Conservation (phyloP, 805 yeast genomes). For the Hanseniaspora clermontiae region DNA sequence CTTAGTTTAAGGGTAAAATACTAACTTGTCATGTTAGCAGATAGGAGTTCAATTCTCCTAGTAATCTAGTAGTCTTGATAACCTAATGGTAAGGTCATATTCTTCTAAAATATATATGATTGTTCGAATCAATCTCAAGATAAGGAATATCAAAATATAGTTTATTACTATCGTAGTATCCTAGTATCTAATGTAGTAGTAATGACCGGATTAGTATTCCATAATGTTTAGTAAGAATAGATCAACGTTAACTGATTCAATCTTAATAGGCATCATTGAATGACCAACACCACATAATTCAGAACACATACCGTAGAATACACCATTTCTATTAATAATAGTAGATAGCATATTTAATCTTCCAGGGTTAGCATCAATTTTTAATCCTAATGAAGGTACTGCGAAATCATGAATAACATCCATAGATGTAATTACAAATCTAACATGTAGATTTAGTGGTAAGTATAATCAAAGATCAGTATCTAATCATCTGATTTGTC, state of each 20-base stretch:
- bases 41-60: not conserved
- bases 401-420: slow-evolving; percentile 22
- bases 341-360: slow-evolving; percentile 21
- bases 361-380: slow-evolving; percentile 23
- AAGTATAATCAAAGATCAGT: slow-evolving; percentile 19
- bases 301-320: slow-evolving; percentile 22
- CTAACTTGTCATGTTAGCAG: slow-evolving; percentile 4
- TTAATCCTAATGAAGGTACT: slow-evolving; percentile 21
- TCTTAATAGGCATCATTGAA: slow-evolving; percentile 21
- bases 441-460: slow-evolving; percentile 20
- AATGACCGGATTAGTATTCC: not conserved
- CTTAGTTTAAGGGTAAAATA: not conserved
- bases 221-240: not conserved
- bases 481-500: slow-evolving; percentile 22
- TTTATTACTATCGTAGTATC: not conserved
- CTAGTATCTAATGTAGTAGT: too few species aligned
- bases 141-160: not conserved
- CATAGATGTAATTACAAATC: slow-evolving; percentile 19
- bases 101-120: not conserved
- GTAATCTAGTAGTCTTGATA: slow-evolving; percentile 1
- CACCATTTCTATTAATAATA: slow-evolving; percentile 20
- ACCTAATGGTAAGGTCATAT: not conserved
- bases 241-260: slow-evolving; percentile 18
- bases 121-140: slow-evolving; percentile 1
- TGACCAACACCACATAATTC: slow-evolving; percentile 24